Evolutionary conservation across 2,329 filamentous ascomycete genomes (phyloP), one percentile per base, ranked within the genome.

Genomic region (Aschersonia sp.): DNA sequence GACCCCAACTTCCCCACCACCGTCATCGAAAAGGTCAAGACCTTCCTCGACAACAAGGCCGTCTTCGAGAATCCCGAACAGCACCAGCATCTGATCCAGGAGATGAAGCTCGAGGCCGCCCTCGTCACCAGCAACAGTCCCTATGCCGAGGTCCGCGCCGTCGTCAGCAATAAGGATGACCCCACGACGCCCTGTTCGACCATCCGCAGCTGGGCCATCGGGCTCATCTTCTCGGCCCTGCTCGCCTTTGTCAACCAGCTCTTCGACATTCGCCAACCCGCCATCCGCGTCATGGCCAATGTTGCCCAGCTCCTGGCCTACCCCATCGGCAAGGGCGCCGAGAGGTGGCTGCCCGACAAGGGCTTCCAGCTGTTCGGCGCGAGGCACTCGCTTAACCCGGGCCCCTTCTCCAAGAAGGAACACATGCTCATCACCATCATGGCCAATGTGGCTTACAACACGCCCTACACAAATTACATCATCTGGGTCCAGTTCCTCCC

Each of bases 351-450:
- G 42, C 77, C 76, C 0, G 71, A 75, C 51, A 62, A 57, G 44
- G 69, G 70, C 35, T 66, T 80, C 53, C 72, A 62, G 1, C 54
- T 73, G 12, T 64, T 67, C 42, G 71, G 71, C 7, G 55, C 65
- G 29, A 64, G 67, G 28, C 70, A 74, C 55, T 69, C 66, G 4
- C 64, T 77, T 10, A 78, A 78, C 54, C 74, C 75, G 0, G 74
- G 75, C 0, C 71, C 70, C 2, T 80, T 80, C 56, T 73, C 71
- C 47, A 72, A 71, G 55, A 80, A 80, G 61, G 77, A 80, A 58
- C 77, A 80, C 56, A 75, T 77, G 67, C 65, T 80, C 41, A 75
- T 79, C 52, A 73, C 73, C 50, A 75, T 78, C 58, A 77, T 78
- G 73, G 77, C 80, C 48, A 82, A 82, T 57, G 73, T 74, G 9